Evolutionary conservation across 371 early-diverging fungal species (phyloP).

Genomic region (Mortierella sp.): DNA sequence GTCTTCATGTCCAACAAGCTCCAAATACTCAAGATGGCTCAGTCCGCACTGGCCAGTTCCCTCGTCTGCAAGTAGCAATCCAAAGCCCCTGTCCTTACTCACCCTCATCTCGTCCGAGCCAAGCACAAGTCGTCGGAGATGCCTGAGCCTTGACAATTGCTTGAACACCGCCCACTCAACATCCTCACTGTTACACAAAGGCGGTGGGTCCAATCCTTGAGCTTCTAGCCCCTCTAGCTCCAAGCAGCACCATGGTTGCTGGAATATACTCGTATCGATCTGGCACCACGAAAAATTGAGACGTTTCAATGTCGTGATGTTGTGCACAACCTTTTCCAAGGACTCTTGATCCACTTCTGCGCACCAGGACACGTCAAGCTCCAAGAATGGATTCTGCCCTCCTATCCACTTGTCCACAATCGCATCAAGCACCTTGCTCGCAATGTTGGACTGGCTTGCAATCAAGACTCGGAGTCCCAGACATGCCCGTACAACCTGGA

Average conservation of each 20-base stretch:
- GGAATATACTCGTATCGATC: conserved; percentile 12
- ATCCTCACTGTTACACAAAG: neutral
- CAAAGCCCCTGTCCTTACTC: conserved; percentile 3
- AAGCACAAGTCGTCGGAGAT: conserved; percentile 7
- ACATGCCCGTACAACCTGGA: conserved; percentile 5
- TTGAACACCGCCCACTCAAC: conserved; percentile 8
- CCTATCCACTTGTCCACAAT: conserved; percentile 5
- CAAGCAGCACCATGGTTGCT: conserved; percentile 5
- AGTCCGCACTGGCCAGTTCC: neutral
- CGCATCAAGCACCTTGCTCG: conserved; percentile 12
- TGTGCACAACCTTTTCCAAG: conserved; percentile 1
- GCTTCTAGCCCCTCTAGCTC: conserved; percentile 13
- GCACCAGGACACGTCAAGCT: conserved; percentile 28
- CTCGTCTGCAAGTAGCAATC: neutral
- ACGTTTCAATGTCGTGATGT: neutral
- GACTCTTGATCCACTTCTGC: conserved; percentile 7
- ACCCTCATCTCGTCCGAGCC: conserved; percentile 14
- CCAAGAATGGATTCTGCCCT: conserved; percentile 4
- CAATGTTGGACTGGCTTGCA: conserved; percentile 20
- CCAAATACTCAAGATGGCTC: neutral
- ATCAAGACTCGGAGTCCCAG: conserved; percentile 6
- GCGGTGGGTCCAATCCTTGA: conserved; percentile 12
- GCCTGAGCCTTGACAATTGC: neutral
- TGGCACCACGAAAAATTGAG: conserved; percentile 28
- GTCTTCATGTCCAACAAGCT: conserved; percentile 14